A percentile compares a stretch with the other conserved stretches of the same genome.
Evolutionary conservation across 2,329 filamentous ascomycete genomes (phyloP).

Genomic region (Penicillium sp.): DNA sequence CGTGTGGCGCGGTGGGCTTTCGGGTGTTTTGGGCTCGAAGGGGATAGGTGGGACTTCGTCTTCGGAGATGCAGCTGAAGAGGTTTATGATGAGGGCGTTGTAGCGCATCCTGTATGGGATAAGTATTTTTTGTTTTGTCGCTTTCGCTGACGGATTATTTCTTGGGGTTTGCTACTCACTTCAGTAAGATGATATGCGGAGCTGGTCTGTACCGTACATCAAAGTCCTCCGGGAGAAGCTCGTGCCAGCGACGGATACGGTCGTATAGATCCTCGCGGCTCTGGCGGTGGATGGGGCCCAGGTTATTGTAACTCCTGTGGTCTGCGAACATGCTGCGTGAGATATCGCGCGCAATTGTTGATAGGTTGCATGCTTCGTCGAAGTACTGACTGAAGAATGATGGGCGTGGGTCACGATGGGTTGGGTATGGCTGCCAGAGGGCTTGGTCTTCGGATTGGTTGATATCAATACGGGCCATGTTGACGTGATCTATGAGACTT

Average conservation of each 20-base stretch:
- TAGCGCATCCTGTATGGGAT: slow-evolving; percentile 34
- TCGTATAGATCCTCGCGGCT: slow-evolving; percentile 33
- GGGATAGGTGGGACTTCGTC: slow-evolving; percentile 16
- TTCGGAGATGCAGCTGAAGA: slow-evolving; percentile 35
- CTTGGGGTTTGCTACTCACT: slow-evolving; percentile 18
- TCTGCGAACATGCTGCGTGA: slow-evolving; percentile 34
- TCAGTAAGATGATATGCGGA: slow-evolving; percentile 37
- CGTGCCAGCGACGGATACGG: slow-evolving; percentile 33
- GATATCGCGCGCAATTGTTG: slow-evolving; percentile 38
- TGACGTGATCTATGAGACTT: slow-evolving; percentile 37
- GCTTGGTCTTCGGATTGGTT: slow-evolving; percentile 20
- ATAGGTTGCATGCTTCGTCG: slow-evolving; percentile 36
- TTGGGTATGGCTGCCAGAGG: slow-evolving; percentile 37
- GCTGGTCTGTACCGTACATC: slow-evolving; percentile 27
- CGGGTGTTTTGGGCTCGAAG: slow-evolving; percentile 30
- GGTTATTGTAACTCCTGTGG: slow-evolving; percentile 3
- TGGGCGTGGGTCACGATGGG: slow-evolving; percentile 29
- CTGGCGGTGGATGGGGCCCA: slow-evolving; percentile 16
- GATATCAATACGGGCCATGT: slow-evolving; percentile 25
- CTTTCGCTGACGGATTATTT: no score
- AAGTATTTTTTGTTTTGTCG: neutral
- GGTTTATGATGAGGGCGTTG: slow-evolving; percentile 35
- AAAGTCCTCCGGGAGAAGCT: slow-evolving; percentile 31
- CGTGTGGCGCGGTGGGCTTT: slow-evolving; percentile 27
- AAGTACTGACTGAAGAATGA: slow-evolving; percentile 35